Percentiles rank a stretch among this genome's conserved stretches.
Conservation (phyloP, 768 basidiomycete species). For the Tylopilus plumbeoviolaceoides region DNA sequence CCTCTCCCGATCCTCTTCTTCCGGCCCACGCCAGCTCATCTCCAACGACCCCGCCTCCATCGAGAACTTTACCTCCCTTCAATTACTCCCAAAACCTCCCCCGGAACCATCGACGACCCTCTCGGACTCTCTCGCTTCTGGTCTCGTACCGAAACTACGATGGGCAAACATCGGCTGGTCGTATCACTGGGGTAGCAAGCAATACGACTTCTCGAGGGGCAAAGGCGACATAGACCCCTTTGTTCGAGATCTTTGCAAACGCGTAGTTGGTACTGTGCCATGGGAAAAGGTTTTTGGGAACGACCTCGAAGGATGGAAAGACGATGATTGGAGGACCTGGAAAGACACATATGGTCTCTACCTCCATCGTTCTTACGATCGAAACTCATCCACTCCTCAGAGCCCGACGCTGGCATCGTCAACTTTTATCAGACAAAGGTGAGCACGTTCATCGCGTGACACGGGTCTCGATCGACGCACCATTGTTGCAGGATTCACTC, state of each 20-base stretch:
- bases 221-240: constrained; percentile 57
- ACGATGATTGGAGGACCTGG: constrained; percentile 72
- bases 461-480: background rate
- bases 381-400: constrained; percentile 34
- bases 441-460: background rate
- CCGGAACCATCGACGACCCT: constrained; percentile 62
- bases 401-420: constrained; percentile 94
- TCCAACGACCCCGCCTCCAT: constrained; percentile 67
- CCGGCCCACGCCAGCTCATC: constrained; percentile 64
- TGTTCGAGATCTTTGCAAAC: constrained; percentile 55
- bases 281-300: constrained; percentile 64
- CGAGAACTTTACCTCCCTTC: constrained; percentile 50
- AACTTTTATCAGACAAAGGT: constrained; percentile 90
- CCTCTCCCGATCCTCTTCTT: constrained; percentile 8
- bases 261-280: constrained; percentile 56
- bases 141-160: constrained; percentile 71
- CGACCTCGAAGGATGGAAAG: constrained; percentile 46
- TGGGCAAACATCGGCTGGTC: constrained; percentile 97
- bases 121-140: constrained; percentile 44
- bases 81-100: constrained; percentile 54
- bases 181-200: constrained; percentile 96
- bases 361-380: constrained; percentile 3
- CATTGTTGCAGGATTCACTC: constrained; percentile 61
- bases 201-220: constrained; percentile 82
- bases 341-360: constrained; percentile 68